Evolutionary conservation across 164 flowering plant genomes (phyloP).

Genomic region (Magnolia officinalis): DNA sequence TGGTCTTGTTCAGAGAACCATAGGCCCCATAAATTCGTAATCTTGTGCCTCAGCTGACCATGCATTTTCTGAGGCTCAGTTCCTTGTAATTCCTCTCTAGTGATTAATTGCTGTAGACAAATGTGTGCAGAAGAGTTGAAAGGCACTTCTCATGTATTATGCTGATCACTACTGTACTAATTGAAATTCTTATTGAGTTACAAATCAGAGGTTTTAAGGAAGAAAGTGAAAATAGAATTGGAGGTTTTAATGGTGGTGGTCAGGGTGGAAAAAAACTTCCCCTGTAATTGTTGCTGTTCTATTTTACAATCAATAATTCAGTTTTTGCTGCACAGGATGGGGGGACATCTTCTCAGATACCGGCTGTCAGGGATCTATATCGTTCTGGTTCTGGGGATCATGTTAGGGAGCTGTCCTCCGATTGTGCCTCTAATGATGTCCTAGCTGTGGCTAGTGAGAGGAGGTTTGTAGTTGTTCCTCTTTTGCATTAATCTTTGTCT

Average conservation of each 20-base stretch:
- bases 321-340: slow-evolving; percentile 45
- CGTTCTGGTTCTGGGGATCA: slow-evolving; percentile 38
- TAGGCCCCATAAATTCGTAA: too few relatives aligned
- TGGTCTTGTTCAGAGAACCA: too few relatives aligned
- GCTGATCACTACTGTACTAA: too few relatives aligned
- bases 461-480: slow-evolving; percentile 37
- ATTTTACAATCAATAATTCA: not conserved
- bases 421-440: slow-evolving; percentile 19
- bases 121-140: not conserved
- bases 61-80: not conserved
- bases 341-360: slow-evolving; percentile 30
- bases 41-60: not conserved
- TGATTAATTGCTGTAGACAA: not conserved
- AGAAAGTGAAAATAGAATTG: not conserved
- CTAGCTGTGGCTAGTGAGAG: slow-evolving; percentile 28
- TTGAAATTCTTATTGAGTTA: too few relatives aligned
- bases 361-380: slow-evolving; percentile 22
- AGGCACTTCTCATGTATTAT: not conserved
- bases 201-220: not conserved
- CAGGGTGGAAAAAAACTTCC: not conserved
- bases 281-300: not conserved
- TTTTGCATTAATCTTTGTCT: not conserved
- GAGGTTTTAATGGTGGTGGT: not conserved
- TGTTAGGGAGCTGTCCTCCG: slow-evolving; percentile 31
- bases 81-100: not conserved